These are phyloP conservation scores for Colletotrichum truncatum DNA, from an alignment of 2,329 filamentous ascomycete genomes.

Conservation along the genomic window DNA sequence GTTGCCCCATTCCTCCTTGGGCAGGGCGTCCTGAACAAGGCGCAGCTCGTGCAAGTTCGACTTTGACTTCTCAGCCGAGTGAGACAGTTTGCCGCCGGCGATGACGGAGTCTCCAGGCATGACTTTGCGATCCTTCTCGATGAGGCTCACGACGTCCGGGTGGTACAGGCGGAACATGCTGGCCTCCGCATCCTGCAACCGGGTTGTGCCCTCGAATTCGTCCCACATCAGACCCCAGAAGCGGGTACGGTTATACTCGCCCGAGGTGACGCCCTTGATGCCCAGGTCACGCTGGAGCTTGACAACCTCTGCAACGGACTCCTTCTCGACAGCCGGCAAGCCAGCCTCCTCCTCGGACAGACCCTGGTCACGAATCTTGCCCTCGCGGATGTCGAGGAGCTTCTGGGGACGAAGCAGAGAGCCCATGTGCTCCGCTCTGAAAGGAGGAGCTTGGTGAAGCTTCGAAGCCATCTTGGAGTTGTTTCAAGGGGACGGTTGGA, in stretches of 20 bases:
- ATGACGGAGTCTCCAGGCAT: constrained; percentile 67
- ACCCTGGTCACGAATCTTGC: constrained; percentile 60
- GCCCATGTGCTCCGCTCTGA: constrained; percentile 80
- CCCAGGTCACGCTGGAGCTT: constrained; percentile 74
- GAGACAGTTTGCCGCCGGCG: constrained; percentile 55
- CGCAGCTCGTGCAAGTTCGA: constrained; percentile 61
- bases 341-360: constrained; percentile 54
- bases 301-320: constrained; percentile 73
- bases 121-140: constrained; percentile 61
- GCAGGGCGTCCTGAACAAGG: constrained; percentile 55
- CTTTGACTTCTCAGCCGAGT: constrained; percentile 49
- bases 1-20: constrained; percentile 56
- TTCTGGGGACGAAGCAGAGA: constrained; percentile 74
- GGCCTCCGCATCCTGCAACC: constrained; percentile 59
- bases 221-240: constrained; percentile 65
- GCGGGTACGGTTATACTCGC: constrained; percentile 68
- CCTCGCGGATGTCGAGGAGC: constrained; percentile 63
- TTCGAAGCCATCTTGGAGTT: constrained; percentile 2
- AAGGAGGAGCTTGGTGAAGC: constrained; percentile 56
- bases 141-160: constrained; percentile 62
- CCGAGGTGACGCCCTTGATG: constrained; percentile 73
- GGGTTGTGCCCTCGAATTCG: constrained; percentile 58
- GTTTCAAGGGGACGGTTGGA: fast-evolving
- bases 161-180: constrained; percentile 64
- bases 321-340: constrained; percentile 69